Conservation (phyloP, 805 yeast species). For the Nakazawaea holstii region DNA sequence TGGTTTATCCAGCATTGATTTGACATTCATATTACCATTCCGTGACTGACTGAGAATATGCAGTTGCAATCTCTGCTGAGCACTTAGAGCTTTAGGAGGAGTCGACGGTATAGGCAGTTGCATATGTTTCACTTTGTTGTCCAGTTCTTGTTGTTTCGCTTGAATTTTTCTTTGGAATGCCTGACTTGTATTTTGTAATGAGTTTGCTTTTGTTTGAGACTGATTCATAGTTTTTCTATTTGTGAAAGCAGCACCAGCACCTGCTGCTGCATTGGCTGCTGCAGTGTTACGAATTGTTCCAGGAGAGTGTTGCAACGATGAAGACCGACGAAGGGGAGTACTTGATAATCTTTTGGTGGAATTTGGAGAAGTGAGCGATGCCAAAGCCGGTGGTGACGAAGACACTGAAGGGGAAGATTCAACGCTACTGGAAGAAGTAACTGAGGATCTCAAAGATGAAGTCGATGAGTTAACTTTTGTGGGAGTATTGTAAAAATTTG, state of each 20-base stretch:
- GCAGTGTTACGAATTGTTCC: neutral
- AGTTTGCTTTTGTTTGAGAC: neutral
- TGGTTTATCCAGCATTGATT: conserved; percentile 20
- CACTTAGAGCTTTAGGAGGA: conserved; percentile 18
- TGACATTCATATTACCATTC: conserved; percentile 25
- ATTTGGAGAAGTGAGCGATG: neutral
- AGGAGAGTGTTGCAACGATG: conserved; percentile 2
- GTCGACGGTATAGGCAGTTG: neutral
- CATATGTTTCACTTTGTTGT: neutral
- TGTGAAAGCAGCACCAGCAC: conserved; percentile 10
- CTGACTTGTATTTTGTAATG: conserved; percentile 1
- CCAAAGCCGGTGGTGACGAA: neutral
- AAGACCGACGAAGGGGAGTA: conserved; percentile 3
- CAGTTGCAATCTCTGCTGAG: conserved; percentile 30
- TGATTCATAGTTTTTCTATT: neutral
- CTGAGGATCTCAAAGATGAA: conserved; percentile 2
- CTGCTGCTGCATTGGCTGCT: conserved; percentile 10
- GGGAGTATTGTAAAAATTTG: neutral
- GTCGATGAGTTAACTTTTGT: neutral
- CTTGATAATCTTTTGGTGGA: neutral
- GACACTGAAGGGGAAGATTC: neutral
- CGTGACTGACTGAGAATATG: conserved; percentile 26
- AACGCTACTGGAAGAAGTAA: neutral
- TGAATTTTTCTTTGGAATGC: neutral
- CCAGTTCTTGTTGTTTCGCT: conserved; percentile 1